Evolutionary conservation across 2,329 filamentous ascomycete species (phyloP), one percentile per base, ranked within the genome.

Genomic region (Beauveria varroae): DNA sequence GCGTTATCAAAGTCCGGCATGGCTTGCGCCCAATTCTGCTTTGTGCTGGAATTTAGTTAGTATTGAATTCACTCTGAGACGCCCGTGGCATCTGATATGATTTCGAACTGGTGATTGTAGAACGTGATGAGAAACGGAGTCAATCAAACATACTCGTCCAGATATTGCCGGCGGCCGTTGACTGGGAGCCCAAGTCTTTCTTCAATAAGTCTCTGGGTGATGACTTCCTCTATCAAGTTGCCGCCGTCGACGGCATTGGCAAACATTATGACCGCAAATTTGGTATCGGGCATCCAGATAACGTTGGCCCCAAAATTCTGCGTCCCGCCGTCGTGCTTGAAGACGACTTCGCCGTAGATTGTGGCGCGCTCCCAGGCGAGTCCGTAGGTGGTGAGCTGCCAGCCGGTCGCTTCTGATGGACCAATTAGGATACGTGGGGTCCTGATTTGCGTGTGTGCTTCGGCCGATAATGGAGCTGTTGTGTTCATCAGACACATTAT

Each of bases 241-340:
- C 73, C 73, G 8, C 72, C 74, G 10, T 65, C n/a, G 14, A 71
- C 75, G 54, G 75, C 77, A 60, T 81, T 81, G 6, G 54, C 54
- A 43, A 68, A 61, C 2, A 63, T 62, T 1, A 66, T 55, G 2
- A 69, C 62, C 1, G 63, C 67, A 6, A 67, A 58, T 10, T 62
- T 53, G 41, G 47, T 61, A 3, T 63, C 62, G 0, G 67, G 68
- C 1, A 68, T 50, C 62, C 66, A 68, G 20, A 65, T 46, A 56
- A 66, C 65, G 14, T 59, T 50, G 1, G 67, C 54, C 10, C 60
- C 50, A 18, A 64, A 67, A 41, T 50, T 54, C n/a, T 53, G 61
- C 12, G 65, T 56, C 18, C 53, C 57, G 0, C 67, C 67, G 3
- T 26, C 43, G 51, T 69, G 68, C 20, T 47, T 62, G 20, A 62